Evolutionary conservation across 805 yeast genomes (phyloP).

Genomic region (Candida bentonensis): DNA sequence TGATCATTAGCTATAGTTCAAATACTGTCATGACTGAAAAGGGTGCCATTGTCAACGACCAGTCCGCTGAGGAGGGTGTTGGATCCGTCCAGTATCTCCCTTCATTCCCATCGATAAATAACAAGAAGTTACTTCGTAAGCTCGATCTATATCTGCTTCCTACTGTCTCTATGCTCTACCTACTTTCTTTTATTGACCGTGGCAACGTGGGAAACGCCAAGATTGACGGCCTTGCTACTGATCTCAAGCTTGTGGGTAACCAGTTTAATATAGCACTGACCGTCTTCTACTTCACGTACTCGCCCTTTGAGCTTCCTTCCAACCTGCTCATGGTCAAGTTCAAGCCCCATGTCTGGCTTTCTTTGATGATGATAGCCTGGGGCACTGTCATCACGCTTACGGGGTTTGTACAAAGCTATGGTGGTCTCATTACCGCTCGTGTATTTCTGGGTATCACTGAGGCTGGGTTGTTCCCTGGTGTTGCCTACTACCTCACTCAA

Average conservation of each 20-base stretch:
- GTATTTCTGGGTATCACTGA: constrained; percentile 28
- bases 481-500: constrained; percentile 17
- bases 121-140: no score
- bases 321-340: constrained; percentile 20
- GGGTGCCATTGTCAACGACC: background rate
- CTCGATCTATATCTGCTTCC: constrained; percentile 33
- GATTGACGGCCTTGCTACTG: constrained; percentile 28
- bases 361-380: constrained; percentile 21
- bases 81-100: no score
- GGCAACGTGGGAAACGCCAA: constrained; percentile 35
- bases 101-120: no score
- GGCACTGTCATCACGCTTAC: constrained; percentile 23
- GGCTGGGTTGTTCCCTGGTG: constrained; percentile 32
- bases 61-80: background rate
- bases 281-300: constrained; percentile 21
- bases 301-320: constrained; percentile 26
- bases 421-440: constrained; percentile 23
- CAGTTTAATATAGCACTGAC: constrained; percentile 32
- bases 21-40: background rate
- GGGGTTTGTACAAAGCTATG: constrained; percentile 21
- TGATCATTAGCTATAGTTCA: background rate
- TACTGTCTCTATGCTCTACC: constrained; percentile 28
- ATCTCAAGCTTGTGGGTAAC: constrained; percentile 25
- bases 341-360: constrained; percentile 24
- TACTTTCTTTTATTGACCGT: constrained; percentile 32